Conservation (phyloP, 2,329 filamentous ascomycete genomes). For the Neonectria neomacrospora region DNA sequence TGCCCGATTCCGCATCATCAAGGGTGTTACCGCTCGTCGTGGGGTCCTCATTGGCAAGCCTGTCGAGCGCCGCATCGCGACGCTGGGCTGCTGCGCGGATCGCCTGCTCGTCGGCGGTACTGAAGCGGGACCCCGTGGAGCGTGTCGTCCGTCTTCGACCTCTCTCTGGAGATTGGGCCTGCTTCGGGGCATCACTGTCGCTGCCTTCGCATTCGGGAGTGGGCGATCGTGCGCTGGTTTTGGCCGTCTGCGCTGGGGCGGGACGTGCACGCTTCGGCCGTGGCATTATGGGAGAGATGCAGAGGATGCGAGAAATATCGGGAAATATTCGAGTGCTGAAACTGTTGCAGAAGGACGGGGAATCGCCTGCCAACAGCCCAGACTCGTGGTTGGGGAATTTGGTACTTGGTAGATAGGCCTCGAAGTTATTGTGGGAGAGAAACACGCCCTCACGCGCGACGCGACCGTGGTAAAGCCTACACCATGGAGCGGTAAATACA, state of each 20-base stretch:
- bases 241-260: conserved; percentile 39
- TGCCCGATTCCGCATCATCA: conserved; percentile 45
- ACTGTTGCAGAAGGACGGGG: neutral
- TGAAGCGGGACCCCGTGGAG: conserved; percentile 34
- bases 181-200: conserved; percentile 30
- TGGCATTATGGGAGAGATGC: conserved; percentile 40
- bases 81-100: conserved; percentile 42
- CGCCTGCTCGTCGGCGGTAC: conserved; percentile 42
- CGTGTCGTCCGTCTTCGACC: conserved; percentile 43
- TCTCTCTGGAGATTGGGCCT: conserved; percentile 34
- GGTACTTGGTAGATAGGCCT: conserved; percentile 8
- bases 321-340: conserved; percentile 15
- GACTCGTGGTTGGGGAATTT: conserved; percentile 16
- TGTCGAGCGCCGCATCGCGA: conserved; percentile 52
- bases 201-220: conserved; percentile 31
- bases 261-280: conserved; percentile 46
- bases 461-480: conserved; percentile 37
- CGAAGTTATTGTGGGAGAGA: conserved; percentile 36
- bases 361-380: conserved; percentile 15
- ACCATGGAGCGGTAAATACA: neutral
- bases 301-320: neutral
- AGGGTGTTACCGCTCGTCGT: conserved; percentile 43
- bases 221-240: conserved; percentile 35
- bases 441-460: conserved; percentile 46
- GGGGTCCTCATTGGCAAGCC: conserved; percentile 50